A percentile compares a stretch with the other conserved stretches of the same genome.
phyloP scores from a whole-genome alignment of 495 filamentous ascomycete species.

The Acidiella bohemica region DNA sequence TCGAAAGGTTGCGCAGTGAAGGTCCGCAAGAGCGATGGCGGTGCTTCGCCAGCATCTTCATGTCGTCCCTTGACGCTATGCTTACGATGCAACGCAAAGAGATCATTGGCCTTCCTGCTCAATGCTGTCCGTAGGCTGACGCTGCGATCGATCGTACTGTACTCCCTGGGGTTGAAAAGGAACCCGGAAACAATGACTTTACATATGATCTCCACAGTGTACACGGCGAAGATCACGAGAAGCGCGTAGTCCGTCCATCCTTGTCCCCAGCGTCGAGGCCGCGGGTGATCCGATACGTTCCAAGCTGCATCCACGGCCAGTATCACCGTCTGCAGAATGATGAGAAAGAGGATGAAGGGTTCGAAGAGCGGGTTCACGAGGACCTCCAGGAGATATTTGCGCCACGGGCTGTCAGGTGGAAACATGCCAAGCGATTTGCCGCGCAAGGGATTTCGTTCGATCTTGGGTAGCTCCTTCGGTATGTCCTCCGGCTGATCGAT shows the following conservation, averaged over 20 bases:
- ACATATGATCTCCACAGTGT: constrained; percentile 71
- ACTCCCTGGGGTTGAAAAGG: constrained; percentile 73
- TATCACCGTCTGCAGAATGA: constrained; percentile 76
- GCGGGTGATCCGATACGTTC: constrained; percentile 45
- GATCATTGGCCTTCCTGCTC: constrained; percentile 53
- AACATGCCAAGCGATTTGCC: constrained; percentile 82
- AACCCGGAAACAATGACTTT: constrained; percentile 85
- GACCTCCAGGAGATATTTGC: constrained; percentile 66
- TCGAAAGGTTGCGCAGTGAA: constrained; percentile 58
- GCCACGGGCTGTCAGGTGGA: constrained; percentile 57
- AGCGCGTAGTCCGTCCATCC: constrained; percentile 64
- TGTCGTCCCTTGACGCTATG: constrained; percentile 38
- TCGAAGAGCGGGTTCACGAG: constrained; percentile 79
- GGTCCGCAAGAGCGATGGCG: constrained; percentile 60
- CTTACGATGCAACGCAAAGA: constrained; percentile 70
- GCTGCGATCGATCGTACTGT: constrained; percentile 63
- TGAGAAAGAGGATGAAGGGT: constrained; percentile 73
- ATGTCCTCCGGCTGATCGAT: neutral
- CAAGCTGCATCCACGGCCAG: constrained; percentile 67
- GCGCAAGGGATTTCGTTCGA: constrained; percentile 57
- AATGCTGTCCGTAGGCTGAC: constrained; percentile 61
- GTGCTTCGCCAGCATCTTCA: constrained; percentile 1
- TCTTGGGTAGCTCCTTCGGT: constrained; percentile 3
- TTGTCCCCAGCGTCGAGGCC: constrained; percentile 47
- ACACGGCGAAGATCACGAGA: constrained; percentile 74